Conservation (phyloP, 2,329 filamentous ascomycete species). For the Metarhizium rileyi region DNA sequence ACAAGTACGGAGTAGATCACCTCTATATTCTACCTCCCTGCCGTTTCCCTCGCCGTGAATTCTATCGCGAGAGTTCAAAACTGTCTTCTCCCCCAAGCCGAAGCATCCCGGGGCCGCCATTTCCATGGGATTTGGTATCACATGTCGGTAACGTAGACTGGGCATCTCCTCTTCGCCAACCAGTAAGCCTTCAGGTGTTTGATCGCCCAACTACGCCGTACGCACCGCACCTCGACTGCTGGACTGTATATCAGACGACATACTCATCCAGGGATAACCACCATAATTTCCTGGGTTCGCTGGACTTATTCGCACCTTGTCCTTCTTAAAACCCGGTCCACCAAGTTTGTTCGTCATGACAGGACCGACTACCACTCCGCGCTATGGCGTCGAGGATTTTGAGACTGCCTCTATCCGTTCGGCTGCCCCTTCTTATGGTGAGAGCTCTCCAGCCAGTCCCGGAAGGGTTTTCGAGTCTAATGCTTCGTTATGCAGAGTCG, state of each 20-base stretch:
- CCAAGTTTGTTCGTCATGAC: slow-evolving; percentile 19
- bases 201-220: neutral
- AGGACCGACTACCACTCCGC: slow-evolving; percentile 19
- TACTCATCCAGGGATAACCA: too few species aligned
- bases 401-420: slow-evolving; percentile 60
- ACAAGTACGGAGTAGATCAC: too few species aligned
- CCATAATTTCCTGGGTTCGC: neutral
- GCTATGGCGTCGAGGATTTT: slow-evolving; percentile 44
- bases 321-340: neutral
- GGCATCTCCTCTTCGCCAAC: neutral
- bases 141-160: slow-evolving; percentile 10
- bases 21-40: neutral
- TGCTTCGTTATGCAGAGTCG: slow-evolving; percentile 38
- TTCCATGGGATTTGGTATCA: neutral
- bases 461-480: neutral
- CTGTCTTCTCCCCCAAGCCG: neutral
- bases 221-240: too few species aligned
- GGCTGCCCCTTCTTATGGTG: slow-evolving; percentile 58
- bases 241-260: too few species aligned
- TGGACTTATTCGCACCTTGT: neutral
- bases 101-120: neutral
- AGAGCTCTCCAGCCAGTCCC: slow-evolving; percentile 18
- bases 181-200: neutral
- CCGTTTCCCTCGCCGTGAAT: neutral
- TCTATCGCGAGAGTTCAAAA: neutral